Percentiles rank a stretch among this genome's conserved stretches.
These are phyloP conservation scores for Allium cepa DNA, from an alignment of 106 monocot genomes.

Conservation along the genomic window DNA sequence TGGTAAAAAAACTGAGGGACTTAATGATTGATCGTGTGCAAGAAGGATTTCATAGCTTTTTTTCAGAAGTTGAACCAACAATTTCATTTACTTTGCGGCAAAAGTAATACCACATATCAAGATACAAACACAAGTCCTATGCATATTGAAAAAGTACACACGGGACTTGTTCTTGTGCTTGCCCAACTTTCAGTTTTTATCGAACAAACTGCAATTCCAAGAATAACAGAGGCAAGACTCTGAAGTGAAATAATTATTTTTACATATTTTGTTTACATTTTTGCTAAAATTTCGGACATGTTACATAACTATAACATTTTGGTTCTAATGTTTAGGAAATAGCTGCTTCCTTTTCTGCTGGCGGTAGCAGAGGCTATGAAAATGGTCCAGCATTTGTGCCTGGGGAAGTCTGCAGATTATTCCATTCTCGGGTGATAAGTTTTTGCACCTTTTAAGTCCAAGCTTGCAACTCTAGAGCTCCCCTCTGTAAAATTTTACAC, in stretches of 20 bases:
- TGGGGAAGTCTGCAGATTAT: slow-evolving; percentile 82
- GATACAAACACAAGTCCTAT: slow-evolving; percentile 21
- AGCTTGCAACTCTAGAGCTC: no score
- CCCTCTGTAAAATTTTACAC: no score
- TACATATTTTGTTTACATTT: background rate
- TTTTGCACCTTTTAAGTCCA: slow-evolving; percentile 63
- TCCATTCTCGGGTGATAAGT: slow-evolving; percentile 74
- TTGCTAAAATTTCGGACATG: background rate
- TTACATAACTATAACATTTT: slow-evolving; percentile 1
- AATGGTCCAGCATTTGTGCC: slow-evolving; percentile 95
- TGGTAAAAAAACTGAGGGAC: slow-evolving; percentile 63
- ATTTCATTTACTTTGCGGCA: slow-evolving; percentile 71
- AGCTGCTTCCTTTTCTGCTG: slow-evolving; percentile 92
- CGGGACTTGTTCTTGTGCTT: slow-evolving; percentile 74
- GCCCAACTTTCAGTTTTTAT: slow-evolving; percentile 80
- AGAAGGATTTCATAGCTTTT: slow-evolving; percentile 94
- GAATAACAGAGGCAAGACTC: slow-evolving; percentile 74
- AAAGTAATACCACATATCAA: slow-evolving; percentile 22
- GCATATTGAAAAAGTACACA: slow-evolving; percentile 56
- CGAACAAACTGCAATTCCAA: slow-evolving; percentile 90
- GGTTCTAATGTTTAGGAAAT: slow-evolving; percentile 46
- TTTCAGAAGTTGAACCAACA: slow-evolving; percentile 61
- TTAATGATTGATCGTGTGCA: slow-evolving; percentile 82
- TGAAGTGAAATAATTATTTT: background rate
- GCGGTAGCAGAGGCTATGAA: slow-evolving; percentile 72